phyloP scores from a whole-genome alignment of 1,139 yeast genomes.

The Taiozyma sp. region DNA sequence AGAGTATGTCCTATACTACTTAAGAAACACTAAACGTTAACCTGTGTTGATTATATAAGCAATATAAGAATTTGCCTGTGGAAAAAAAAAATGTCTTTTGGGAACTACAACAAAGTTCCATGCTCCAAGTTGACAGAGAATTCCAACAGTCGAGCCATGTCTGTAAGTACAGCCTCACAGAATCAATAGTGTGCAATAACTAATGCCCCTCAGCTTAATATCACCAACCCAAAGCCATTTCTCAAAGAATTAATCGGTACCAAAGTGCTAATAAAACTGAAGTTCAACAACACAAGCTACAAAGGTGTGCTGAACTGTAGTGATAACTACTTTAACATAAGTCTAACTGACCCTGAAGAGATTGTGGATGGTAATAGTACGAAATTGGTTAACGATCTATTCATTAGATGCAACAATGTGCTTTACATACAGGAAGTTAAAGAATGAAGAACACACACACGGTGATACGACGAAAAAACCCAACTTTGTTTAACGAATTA shows the following conservation, averaged over 20 bases:
- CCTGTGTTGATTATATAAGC: neutral
- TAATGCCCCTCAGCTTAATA: conserved; percentile 45
- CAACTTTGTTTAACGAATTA: neutral
- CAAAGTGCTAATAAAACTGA: conserved; percentile 75
- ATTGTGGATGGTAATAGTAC: conserved; percentile 44
- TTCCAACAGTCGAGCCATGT: neutral
- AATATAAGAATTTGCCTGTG: neutral
- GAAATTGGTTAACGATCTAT: conserved; percentile 72
- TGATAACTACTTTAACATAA: conserved; percentile 91
- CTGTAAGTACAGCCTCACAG: neutral
- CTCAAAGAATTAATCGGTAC: conserved; percentile 67
- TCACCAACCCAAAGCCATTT: conserved; percentile 89
- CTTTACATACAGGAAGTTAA: conserved; percentile 40
- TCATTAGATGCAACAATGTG: conserved; percentile 81
- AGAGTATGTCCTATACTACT: too few species aligned
- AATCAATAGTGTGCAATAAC: neutral
- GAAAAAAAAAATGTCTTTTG: neutral
- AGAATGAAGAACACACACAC: conserved; percentile 11
- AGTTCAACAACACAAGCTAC: conserved; percentile 93
- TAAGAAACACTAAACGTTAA: too few species aligned
- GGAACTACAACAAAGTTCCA: neutral
- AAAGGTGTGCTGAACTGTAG: conserved; percentile 73
- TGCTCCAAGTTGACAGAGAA: neutral
- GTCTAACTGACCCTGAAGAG: conserved; percentile 68
- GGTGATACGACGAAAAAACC: neutral